A percentile compares a stretch with the other conserved stretches of the same genome.
phyloP scores from a whole-genome alignment of 1,139 yeast genomes.

The Kurtzmaniella natalensis region DNA sequence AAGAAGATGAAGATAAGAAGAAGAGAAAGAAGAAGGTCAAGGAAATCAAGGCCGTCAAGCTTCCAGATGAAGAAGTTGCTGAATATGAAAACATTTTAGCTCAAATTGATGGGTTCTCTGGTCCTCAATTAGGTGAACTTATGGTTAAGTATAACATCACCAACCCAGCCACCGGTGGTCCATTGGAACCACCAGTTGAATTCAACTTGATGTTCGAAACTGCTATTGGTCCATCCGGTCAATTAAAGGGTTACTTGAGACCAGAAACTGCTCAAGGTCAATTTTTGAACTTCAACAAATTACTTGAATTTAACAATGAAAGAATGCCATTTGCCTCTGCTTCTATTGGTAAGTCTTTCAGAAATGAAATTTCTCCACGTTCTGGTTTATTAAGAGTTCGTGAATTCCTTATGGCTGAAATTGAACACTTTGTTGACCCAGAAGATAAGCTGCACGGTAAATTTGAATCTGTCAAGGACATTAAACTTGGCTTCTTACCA shows the following conservation, averaged over 20 bases:
- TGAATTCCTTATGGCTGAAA: constrained; percentile 98
- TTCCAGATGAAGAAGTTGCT: constrained; percentile 70
- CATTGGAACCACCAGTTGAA: constrained; percentile 84
- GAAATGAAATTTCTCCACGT: constrained; percentile 98
- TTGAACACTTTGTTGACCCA: constrained; percentile 98
- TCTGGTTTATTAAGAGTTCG: constrained; percentile 96
- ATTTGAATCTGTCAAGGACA: constrained; percentile 70
- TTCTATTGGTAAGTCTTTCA: constrained; percentile 95
- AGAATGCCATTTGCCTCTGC: constrained; percentile 99
- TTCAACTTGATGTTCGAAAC: constrained; percentile 99
- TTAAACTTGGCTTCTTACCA: constrained; percentile 74
- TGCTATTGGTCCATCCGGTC: constrained; percentile 98
- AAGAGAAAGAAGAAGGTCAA: constrained; percentile 93
- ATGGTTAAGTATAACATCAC: constrained; percentile 76
- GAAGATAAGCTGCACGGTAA: constrained; percentile 75
- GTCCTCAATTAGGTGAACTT: constrained; percentile 85
- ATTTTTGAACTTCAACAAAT: constrained; percentile 89
- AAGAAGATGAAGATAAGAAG: constrained; percentile 71
- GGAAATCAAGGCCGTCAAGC: constrained; percentile 84
- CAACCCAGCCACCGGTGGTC: constrained; percentile 87
- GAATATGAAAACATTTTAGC: constrained; percentile 89
- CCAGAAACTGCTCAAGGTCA: constrained; percentile 99
- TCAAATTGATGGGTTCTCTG: constrained; percentile 92
- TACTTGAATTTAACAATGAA: constrained; percentile 91
- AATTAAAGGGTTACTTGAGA: constrained; percentile 88